Evolutionary conservation across 2,329 filamentous ascomycete genomes (phyloP), one percentile per base, ranked within the genome.

Genomic region (Colletotrichum kahawae): DNA sequence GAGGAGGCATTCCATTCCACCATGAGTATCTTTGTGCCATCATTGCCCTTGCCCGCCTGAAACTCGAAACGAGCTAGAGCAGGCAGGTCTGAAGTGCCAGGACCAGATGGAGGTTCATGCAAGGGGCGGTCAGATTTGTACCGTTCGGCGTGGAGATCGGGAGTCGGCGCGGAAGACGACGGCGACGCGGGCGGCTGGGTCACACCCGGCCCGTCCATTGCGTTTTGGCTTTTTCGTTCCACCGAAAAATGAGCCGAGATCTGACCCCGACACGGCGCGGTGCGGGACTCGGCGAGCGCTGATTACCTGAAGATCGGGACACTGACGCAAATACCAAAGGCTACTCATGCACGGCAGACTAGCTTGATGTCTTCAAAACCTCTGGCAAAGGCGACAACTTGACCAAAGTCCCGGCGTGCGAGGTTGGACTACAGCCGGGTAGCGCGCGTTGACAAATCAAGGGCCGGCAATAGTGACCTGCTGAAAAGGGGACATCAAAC

Each of bases 11-110:
- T 92, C 95, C 95, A 98, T 83, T 98, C 95, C 51, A 98, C 93
- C 95, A 98, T 97, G 79, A 98, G 87, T 77, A 98, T 93, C 87
- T 98, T 98, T 77, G 95, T 97, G 54, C 95, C 95, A 78, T 96
- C 93, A 80, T 95, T 95, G 65, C 92, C 93, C 82, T 90, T 91
- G 43, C 92, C 93, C 1, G 91, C 88, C 84, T 96, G 94, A 82
- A 98, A 97, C 83, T 98, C 95, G 84, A 97, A 98, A 74, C 95
- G 93, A 60, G 95, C 93, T 60, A 95, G 88, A n/a, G 93, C 93
- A 71, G 89, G 90, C 62, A 84, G 76, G 21, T 82, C 79, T 14
- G 87, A 87, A 5, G 88, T 24, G 38, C 36, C 21, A 21, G 66
- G 68, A 43, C 43, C 68, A 24, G 48, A 51, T 51, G 43, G 43